These are phyloP conservation scores for Cutaneotrichosporon mucoides DNA, from an alignment of 1,284 basidiomycete genomes.

Conservation along the genomic window DNA sequence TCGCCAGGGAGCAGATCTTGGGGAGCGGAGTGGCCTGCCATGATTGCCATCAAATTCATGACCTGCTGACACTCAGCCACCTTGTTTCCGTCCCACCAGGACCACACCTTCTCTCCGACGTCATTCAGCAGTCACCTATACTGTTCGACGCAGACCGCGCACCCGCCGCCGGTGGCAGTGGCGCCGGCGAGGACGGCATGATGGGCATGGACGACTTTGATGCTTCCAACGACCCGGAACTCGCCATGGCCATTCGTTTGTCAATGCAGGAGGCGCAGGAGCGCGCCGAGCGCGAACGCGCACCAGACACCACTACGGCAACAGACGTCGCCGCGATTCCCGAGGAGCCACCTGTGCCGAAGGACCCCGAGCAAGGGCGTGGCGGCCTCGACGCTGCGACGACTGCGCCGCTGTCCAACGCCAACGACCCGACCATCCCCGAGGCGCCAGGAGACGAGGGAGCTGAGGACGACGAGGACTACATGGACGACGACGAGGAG, in stretches of 20 bases:
- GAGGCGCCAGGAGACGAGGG: slow-evolving; percentile 28
- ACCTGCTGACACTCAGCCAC: slow-evolving; percentile 52
- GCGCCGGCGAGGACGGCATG: slow-evolving; percentile 50
- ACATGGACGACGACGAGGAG: slow-evolving; percentile 37
- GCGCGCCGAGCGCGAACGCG: slow-evolving; percentile 18
- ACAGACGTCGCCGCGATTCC: slow-evolving; percentile 7
- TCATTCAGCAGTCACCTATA: slow-evolving; percentile 73
- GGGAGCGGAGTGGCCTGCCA: not conserved
- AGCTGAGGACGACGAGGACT: slow-evolving; percentile 13
- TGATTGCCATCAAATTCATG: too few relatives aligned
- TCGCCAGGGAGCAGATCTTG: not conserved
- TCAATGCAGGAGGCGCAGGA: slow-evolving; percentile 96
- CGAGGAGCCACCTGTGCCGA: slow-evolving; percentile 7
- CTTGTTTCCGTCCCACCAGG: slow-evolving; percentile 76
- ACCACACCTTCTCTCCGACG: slow-evolving; percentile 74
- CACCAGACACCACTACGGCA: slow-evolving; percentile 18
- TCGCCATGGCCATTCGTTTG: slow-evolving; percentile 97
- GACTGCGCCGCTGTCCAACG: slow-evolving; percentile 27
- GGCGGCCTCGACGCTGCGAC: slow-evolving; percentile 19
- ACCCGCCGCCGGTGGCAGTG: slow-evolving; percentile 51
- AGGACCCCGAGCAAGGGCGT: slow-evolving; percentile 15
- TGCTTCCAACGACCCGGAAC: slow-evolving; percentile 89
- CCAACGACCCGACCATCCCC: slow-evolving; percentile 23
- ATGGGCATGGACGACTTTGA: slow-evolving; percentile 71
- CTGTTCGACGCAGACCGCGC: slow-evolving; percentile 74